Base-by-base conservation (phyloP, 805 yeast species). In the Ogataea glucozyma region DNA sequence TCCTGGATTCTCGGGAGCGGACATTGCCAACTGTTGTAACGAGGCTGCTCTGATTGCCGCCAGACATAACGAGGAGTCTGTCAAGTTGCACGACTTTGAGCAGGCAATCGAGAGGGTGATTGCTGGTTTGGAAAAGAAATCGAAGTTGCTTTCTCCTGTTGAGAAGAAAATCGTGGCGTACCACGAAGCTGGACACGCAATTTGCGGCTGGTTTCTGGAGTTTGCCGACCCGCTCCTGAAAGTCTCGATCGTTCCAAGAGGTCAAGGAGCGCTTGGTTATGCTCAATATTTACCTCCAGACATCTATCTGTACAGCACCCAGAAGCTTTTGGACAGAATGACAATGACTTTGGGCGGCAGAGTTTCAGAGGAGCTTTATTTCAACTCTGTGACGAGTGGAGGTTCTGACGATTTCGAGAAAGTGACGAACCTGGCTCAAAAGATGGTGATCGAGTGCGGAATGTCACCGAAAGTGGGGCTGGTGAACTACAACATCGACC, bases 111-210 rank as follows among this genome's bases (percentile, higher is more conserved):
- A 90, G 66, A 79, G 97, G 59, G 96, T 89, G 36, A 82, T 89
- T 67, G 96, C 95, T 9, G 97, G 97, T n/a, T 69, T 90, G 34
- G 97, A 89, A 62, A 84, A 85, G 66, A 87, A 87, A 60, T 79
- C 93, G 1, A 79, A 83, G 61, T 81, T 90, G 7, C 71, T 89
- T 40, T 80, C 87, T 5, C 82, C 83, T 8, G 87, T 84, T 26
- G 96, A 90, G 64, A 86, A 88, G 71, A 79, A 72, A 52, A 78
- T 86, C 23, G 96, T 89, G 38, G 96, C 97, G 0, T 89, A 86
- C 61, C 97, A 89, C 65, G 97, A 89, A 67, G 97, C 97, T 2
- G 97, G 97, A 0, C 97, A 89, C 64, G 97, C 97, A 4, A 84
- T 89, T 37, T 86, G 96, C 66, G 97, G 97, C 17, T 90, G 97